Base-by-base conservation (phyloP, 208 protist genomes). In the Tetramitus jugosus region DNA sequence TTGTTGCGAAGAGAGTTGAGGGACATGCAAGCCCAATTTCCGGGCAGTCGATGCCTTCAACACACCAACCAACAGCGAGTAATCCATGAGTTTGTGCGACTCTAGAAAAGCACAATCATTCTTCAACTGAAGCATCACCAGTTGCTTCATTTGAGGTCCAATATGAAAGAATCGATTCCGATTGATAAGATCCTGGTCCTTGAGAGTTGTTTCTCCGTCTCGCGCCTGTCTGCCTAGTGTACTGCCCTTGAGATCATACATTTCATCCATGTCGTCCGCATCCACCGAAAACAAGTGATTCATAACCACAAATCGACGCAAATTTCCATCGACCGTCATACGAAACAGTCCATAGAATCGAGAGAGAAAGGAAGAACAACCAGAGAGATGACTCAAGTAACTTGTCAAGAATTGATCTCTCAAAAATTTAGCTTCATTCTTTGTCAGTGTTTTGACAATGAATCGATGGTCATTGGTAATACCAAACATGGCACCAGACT, bases 401-500 rank as follows among this genome's bases (percentile, higher is more conserved):
- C n/a, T 10, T 64, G 60, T 33, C 7, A 7, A 29, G 14, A 33
- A 33, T 33, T 26, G n/a, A 3, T 26, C n/a, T n/a, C n/a, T n/a
- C n/a, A n/a, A n/a, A n/a, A n/a, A n/a, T n/a, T n/a, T n/a, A n/a
- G n/a, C n/a, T n/a, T n/a, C n/a, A n/a, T n/a, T n/a, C n/a, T n/a
- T n/a, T n/a, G n/a, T n/a, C n/a, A n/a, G n/a, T n/a, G n/a, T n/a
- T n/a, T n/a, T n/a, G n/a, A n/a, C n/a, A n/a, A n/a, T n/a, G n/a
- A n/a, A n/a, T n/a, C n/a, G n/a, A n/a, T n/a, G n/a, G n/a, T n/a
- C n/a, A n/a, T n/a, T n/a, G n/a, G n/a, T n/a, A n/a, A 80, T 80
- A 64, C 49, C 79, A 62, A 83, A 80, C 40, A 80, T 71, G 37
- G 76, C 39, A 26, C 75, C 75, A 0, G 56, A 75, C 61, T 80